Percentiles rank a stretch among this genome's conserved stretches.
phyloP scores from a whole-genome alignment of 1,284 basidiomycete genomes.

The Limonomyces culmigenus region DNA sequence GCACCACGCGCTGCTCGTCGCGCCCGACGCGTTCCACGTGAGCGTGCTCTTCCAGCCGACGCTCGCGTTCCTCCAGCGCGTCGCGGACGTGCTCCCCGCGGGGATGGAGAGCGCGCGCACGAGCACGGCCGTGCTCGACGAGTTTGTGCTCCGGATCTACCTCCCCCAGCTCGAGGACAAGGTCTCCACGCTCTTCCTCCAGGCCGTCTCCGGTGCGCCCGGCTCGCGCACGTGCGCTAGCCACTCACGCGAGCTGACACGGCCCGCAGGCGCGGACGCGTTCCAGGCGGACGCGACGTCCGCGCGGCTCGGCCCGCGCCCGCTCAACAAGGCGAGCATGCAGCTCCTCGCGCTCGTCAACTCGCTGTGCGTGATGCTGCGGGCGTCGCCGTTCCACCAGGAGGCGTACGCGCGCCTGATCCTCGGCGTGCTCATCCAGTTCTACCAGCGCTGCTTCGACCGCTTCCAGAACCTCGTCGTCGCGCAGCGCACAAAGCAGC shows the following conservation, averaged over 20 bases:
- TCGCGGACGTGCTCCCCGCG: constrained; percentile 56
- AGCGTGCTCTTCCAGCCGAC: constrained; percentile 90
- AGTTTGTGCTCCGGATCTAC: constrained; percentile 90
- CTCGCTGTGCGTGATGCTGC: constrained; percentile 84
- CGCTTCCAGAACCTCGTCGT: constrained; percentile 67
- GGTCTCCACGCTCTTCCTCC: constrained; percentile 76
- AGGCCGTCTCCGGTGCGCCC: constrained; percentile 60
- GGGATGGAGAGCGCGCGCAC: constrained; percentile 55
- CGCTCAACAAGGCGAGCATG: constrained; percentile 72
- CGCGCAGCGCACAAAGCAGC: constrained; percentile 22
- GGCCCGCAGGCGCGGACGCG: constrained; percentile 54
- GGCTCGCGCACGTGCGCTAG: constrained; percentile 1
- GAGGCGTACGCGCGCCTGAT: constrained; percentile 92
- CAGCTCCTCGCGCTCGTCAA: constrained; percentile 85
- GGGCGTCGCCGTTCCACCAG: constrained; percentile 88
- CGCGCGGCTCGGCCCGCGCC: constrained; percentile 41
- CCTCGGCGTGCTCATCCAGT: constrained; percentile 90
- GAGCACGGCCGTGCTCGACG: constrained; percentile 71
- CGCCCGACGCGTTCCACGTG: constrained; percentile 91
- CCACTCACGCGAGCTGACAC: background rate
- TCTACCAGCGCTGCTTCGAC: constrained; percentile 87
- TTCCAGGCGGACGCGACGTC: constrained; percentile 67
- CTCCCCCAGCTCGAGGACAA: constrained; percentile 93
- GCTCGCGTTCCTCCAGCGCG: constrained; percentile 66
- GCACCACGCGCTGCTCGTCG: constrained; percentile 75